phyloP scores from a whole-genome alignment of 176 grass and related monocot genomes.

The Hyparrhenia diplandra region DNA sequence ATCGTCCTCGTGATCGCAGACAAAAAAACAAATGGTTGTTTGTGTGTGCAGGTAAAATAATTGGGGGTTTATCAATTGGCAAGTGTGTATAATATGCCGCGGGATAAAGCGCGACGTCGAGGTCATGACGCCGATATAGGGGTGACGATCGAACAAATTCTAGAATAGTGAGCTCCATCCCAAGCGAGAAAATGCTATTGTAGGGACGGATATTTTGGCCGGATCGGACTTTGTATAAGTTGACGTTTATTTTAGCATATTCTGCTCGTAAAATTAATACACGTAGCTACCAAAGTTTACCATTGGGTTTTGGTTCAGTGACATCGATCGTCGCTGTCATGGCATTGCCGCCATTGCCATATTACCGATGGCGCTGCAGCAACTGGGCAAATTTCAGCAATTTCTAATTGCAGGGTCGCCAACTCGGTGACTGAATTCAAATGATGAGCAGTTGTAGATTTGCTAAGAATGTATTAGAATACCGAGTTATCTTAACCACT shows the following conservation, averaged over 20 bases:
- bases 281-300: not conserved
- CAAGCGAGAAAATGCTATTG: slow-evolving; percentile 13
- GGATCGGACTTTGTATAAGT: slow-evolving; percentile 1
- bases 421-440: slow-evolving; percentile 7
- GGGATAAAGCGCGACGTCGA: slow-evolving; percentile 35
- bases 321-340: slow-evolving; percentile 21
- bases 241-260: slow-evolving; percentile 29
- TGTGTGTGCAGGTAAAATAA: slow-evolving; percentile 18
- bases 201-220: slow-evolving; percentile 33
- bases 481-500: slow-evolving; percentile 43
- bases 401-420: slow-evolving; percentile 19
- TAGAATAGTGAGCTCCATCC: not conserved
- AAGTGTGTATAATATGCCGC: slow-evolving; percentile 26
- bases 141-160: slow-evolving; percentile 44
- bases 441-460: slow-evolving; percentile 33
- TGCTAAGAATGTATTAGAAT: slow-evolving; percentile 29
- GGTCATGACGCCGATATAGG: slow-evolving; percentile 32
- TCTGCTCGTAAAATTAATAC: not conserved
- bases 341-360: slow-evolving; percentile 24
- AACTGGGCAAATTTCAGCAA: not conserved
- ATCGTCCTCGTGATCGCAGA: not conserved
- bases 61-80: slow-evolving; percentile 25
- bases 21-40: not conserved
- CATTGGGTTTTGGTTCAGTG: not conserved
- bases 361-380: not conserved